Conservation (phyloP, 2,329 filamentous ascomycete genomes). For the Fusarium falciforme region DNA sequence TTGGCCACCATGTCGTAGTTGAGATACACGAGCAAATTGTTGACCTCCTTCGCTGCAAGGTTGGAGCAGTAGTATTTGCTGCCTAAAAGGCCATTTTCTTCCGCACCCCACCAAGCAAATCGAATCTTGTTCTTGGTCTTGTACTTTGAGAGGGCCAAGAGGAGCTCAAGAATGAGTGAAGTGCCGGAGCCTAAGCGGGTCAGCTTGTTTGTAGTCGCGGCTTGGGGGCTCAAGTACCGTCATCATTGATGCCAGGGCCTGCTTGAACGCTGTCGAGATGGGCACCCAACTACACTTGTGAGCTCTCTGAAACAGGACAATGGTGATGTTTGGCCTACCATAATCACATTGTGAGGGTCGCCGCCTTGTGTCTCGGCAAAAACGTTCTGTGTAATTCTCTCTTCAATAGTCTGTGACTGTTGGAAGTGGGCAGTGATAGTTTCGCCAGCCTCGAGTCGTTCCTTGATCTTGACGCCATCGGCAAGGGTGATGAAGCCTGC, state of each 20-base stretch:
- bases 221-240: neutral
- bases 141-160: conserved; percentile 36
- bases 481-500: conserved; percentile 41
- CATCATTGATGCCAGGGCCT: conserved; percentile 36
- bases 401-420: conserved; percentile 37
- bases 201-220: neutral
- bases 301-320: neutral
- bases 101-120: conserved; percentile 39
- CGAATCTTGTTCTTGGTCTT: conserved; percentile 42
- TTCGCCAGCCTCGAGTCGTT: conserved; percentile 54
- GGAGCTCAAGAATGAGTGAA: conserved; percentile 33
- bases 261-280: conserved; percentile 37
- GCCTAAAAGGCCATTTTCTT: conserved; percentile 35
- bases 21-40: conserved; percentile 35
- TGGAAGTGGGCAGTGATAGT: conserved; percentile 32
- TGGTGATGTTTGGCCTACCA: conserved; percentile 12
- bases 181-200: conserved; percentile 21
- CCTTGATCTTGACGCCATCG: conserved; percentile 55
- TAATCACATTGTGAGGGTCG: conserved; percentile 36
- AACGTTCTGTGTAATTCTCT: conserved; percentile 36
- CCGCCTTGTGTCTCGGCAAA: conserved; percentile 34
- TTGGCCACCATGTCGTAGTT: conserved; percentile 41
- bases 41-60: conserved; percentile 25
- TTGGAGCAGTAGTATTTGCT: conserved; percentile 35
- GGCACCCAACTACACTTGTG: conserved; percentile 6